Percentiles rank a stretch among this genome's conserved stretches.
Conservation (phyloP, 208 protist species). For the Crithidia thermophila region DNA sequence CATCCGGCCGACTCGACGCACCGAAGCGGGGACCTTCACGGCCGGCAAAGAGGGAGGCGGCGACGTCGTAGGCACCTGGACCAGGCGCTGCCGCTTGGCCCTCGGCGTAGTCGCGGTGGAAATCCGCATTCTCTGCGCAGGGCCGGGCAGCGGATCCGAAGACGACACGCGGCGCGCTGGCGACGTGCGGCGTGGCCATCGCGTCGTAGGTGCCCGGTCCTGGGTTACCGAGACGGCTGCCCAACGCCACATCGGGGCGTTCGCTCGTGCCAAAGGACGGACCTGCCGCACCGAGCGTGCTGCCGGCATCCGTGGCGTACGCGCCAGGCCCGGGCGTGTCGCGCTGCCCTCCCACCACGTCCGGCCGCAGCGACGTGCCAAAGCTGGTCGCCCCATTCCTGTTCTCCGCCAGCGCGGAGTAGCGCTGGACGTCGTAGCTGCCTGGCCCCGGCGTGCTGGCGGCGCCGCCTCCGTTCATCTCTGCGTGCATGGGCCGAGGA, state of each 20-base stretch:
- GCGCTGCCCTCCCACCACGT: constrained; percentile 3
- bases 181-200: too few relatives aligned
- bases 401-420: neutral
- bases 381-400: neutral
- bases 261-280: neutral
- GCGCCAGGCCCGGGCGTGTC: constrained; percentile 28
- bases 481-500: neutral
- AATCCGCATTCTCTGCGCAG: too few relatives aligned
- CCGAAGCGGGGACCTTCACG: constrained; percentile 3
- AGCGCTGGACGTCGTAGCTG: constrained; percentile 19
- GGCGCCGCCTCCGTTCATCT: too few relatives aligned
- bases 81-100: too few relatives aligned
- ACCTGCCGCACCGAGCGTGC: neutral
- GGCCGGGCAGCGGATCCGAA: too few relatives aligned
- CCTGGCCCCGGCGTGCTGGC: constrained; percentile 34
- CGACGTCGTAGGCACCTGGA: too few relatives aligned
- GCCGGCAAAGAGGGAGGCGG: too few relatives aligned
- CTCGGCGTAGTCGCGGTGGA: too few relatives aligned
- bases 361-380: constrained; percentile 11
- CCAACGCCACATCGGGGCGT: neutral
- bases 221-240: constrained; percentile 15
- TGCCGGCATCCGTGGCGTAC: neutral
- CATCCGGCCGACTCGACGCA: neutral
- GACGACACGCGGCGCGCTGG: too few relatives aligned
- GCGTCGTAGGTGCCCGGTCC: constrained; percentile 30